Evolutionary conservation across 2,329 filamentous ascomycete genomes (phyloP).

Genomic region (Talaromyces sp.): DNA sequence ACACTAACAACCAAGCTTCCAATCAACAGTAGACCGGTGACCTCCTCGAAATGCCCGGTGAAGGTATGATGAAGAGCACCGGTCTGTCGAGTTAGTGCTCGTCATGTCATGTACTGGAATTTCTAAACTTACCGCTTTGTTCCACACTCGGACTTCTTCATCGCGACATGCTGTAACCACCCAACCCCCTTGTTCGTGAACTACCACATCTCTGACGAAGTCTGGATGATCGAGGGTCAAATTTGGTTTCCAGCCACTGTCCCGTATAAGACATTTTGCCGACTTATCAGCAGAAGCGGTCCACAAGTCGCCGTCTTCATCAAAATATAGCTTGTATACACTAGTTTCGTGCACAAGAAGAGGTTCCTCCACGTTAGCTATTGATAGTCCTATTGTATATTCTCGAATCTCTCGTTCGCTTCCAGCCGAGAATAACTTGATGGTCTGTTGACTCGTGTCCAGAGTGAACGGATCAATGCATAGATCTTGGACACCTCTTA

Average conservation of each 20-base stretch:
- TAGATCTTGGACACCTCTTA: slow-evolving; percentile 75
- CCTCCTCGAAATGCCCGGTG: slow-evolving; percentile 86
- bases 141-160: slow-evolving; percentile 90
- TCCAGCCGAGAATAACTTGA: slow-evolving; percentile 72
- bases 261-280: slow-evolving; percentile 71
- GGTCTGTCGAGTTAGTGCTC: slow-evolving; percentile 40
- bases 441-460: slow-evolving; percentile 33
- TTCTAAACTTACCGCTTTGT: slow-evolving; percentile 50
- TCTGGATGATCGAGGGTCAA: slow-evolving; percentile 76
- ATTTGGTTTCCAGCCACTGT: slow-evolving; percentile 65
- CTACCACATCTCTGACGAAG: slow-evolving; percentile 78
- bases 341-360: slow-evolving; percentile 86
- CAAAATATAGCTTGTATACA: slow-evolving; percentile 76
- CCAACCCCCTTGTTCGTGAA: slow-evolving; percentile 67
- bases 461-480: slow-evolving; percentile 66
- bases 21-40: slow-evolving; percentile 72
- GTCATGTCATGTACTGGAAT: background rate
- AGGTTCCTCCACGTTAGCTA: slow-evolving; percentile 52
- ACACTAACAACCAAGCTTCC: slow-evolving; percentile 65
- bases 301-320: slow-evolving; percentile 73
- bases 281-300: slow-evolving; percentile 90
- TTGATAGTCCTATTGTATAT: slow-evolving; percentile 42
- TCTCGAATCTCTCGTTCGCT: slow-evolving; percentile 75
- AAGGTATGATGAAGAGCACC: slow-evolving; percentile 71
- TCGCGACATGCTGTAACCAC: slow-evolving; percentile 84